Base-by-base conservation (phyloP, 73 alveolate species). In the Tetrahymena malaccensis region DNA sequence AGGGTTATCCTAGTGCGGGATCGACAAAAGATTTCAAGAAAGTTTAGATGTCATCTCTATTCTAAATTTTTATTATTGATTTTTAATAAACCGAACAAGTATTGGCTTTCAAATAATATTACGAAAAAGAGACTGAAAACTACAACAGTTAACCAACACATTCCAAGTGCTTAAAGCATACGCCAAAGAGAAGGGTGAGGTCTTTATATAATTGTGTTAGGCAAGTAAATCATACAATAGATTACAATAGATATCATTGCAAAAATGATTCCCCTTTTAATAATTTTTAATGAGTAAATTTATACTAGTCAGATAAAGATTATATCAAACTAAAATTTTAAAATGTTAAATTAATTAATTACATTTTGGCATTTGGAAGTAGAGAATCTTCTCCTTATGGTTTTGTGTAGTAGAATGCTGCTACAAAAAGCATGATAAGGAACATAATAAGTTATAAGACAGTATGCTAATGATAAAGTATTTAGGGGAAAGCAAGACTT, bases 131-230 rank as follows among this genome's bases (percentile, higher is more conserved):
- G 94, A 17, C 97, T 94, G 94, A 93, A 98, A 84, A 94, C 96
- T 85, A 98, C 85, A 70, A 96, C 96, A 43, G 96, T 84, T 70
- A 94, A 34, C 94, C 98, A 98, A 70, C 95, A 55, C 37, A 97
- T 55, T 34, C 96, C 96, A 34, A 97, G 70, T 22, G 98, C 98
- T 55, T 96, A 96, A 34, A 98, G 94, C 96, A 98, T 93, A 94
- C 99, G 96, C 99, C 99, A 98, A 84, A 98, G 94, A 55, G 95
- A 96, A 11, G 99, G 99, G 85, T 98, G 99, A 10, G 99, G 99
- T 85, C 99, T 95, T 56, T 95, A 43, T 11, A 95, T 95, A 16
- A 84, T 35, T 1, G 97, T 85, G 34, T 95, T 95, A 35, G 97
- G 97, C 55, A 95, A 85, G 83, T 95, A 95, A 84, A 84, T 43